These are phyloP conservation scores for Candida sp. DNA, from an alignment of 1,139 yeast genomes.

Conservation along the genomic window DNA sequence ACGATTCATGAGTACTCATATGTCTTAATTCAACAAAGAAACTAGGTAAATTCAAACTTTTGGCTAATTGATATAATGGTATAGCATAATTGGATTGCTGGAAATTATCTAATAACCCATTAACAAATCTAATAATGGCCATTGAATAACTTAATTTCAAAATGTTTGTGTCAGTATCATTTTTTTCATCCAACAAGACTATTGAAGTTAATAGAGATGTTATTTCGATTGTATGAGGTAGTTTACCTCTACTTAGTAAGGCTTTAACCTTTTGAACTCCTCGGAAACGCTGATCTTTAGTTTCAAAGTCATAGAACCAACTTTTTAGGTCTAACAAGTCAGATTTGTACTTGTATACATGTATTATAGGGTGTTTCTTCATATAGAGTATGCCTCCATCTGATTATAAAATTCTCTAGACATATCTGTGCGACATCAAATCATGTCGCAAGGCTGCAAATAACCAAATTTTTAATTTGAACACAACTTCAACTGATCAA, in stretches of 20 bases:
- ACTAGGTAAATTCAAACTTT: constrained; percentile 65
- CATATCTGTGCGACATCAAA: too few species aligned
- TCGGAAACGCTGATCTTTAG: constrained; percentile 19
- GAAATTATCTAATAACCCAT: constrained; percentile 84
- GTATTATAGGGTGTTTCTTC: constrained; percentile 39
- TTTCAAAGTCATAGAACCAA: constrained; percentile 51
- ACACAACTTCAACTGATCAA: too few species aligned
- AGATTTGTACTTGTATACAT: constrained; percentile 50
- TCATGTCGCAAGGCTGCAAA: neutral
- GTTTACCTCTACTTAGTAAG: constrained; percentile 32
- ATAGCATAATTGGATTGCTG: constrained; percentile 80
- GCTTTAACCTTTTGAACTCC: constrained; percentile 48
- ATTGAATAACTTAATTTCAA: constrained; percentile 61
- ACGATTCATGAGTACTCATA: constrained; percentile 83
- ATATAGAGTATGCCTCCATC: too few species aligned
- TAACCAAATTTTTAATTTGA: too few species aligned
- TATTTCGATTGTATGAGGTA: constrained; percentile 49
- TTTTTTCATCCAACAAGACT: constrained; percentile 36
- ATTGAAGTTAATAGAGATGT: constrained; percentile 64
- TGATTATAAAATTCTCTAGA: too few species aligned
- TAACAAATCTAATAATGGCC: constrained; percentile 84
- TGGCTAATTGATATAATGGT: constrained; percentile 76
- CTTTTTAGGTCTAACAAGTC: constrained; percentile 54
- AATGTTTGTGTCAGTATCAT: constrained; percentile 19
- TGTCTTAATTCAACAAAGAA: constrained; percentile 90